Conservation (phyloP, 176 grass and related monocot genomes). For the Rhynchospora breviuscula region DNA sequence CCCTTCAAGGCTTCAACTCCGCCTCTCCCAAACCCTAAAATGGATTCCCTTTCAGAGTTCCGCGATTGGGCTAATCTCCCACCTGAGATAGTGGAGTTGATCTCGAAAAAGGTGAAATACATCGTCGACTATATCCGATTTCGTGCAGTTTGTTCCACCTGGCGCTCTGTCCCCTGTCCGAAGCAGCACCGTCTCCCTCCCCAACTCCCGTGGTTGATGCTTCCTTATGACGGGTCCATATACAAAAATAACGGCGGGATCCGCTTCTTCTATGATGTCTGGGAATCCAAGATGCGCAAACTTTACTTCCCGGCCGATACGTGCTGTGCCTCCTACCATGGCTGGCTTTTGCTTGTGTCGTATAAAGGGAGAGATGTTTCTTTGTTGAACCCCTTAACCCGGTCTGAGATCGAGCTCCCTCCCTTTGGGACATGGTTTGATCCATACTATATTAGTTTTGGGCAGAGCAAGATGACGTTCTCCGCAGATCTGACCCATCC, state of each 20-base stretch:
- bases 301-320: constrained; percentile 7
- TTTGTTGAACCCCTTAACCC: constrained; percentile 20
- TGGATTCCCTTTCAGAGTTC: no score
- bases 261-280: constrained; percentile 8
- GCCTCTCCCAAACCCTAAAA: no score
- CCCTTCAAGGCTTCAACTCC: no score
- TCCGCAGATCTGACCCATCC: no score
- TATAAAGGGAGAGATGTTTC: constrained; percentile 16
- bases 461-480: no score
- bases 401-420: constrained; percentile 7
- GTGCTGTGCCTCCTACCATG: constrained; percentile 8
- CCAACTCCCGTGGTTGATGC: constrained; percentile 23
- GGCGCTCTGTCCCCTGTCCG: not conserved
- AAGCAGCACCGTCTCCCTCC: not conserved
- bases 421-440: not conserved
- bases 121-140: no score
- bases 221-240: no score
- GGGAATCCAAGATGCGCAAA: constrained; percentile 11
- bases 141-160: not conserved
- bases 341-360: constrained; percentile 11
- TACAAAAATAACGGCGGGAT: no score
- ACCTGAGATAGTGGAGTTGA: no score
- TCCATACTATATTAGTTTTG: no score
- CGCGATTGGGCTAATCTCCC: no score
- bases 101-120: no score